phyloP scores from a whole-genome alignment of 2,329 filamentous ascomycete species.

The Pseudogymnoascus sp. region DNA sequence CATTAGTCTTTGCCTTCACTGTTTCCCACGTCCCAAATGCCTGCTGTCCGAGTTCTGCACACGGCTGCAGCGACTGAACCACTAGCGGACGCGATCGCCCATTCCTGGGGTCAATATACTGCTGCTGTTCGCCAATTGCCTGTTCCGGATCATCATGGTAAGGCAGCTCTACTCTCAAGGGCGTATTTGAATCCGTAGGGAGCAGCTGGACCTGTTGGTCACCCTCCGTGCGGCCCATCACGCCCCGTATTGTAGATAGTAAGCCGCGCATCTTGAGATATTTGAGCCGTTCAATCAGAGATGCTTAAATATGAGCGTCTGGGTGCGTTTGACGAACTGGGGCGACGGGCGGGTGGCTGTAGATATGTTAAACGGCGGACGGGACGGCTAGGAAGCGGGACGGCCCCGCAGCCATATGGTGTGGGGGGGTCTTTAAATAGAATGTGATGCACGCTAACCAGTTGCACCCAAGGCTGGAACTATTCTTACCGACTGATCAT shows the following conservation, averaged over 20 bases:
- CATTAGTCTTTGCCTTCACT: neutral
- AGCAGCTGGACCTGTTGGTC: neutral
- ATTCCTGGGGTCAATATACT: neutral
- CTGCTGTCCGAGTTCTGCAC: neutral
- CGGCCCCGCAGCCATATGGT: neutral
- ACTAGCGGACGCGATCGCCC: neutral
- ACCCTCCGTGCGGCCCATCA: neutral
- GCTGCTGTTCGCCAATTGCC: neutral
- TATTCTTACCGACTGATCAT: neutral
- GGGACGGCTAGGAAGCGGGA: neutral
- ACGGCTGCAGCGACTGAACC: neutral
- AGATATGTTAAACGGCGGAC: neutral
- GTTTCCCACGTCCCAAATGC: neutral
- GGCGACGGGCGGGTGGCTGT: neutral
- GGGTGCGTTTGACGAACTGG: neutral
- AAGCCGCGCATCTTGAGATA: neutral
- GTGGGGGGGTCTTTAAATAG: neutral
- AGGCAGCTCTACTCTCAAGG: neutral
- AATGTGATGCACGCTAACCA: neutral
- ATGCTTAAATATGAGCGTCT: neutral
- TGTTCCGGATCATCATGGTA: neutral
- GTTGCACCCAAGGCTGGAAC: neutral
- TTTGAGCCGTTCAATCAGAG: neutral
- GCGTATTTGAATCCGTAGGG: neutral
- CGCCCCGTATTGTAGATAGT: neutral